Evolutionary conservation across 2,329 filamentous ascomycete species (phyloP), one percentile per base, ranked within the genome.

Genomic region (Elsinoe necatrix): DNA sequence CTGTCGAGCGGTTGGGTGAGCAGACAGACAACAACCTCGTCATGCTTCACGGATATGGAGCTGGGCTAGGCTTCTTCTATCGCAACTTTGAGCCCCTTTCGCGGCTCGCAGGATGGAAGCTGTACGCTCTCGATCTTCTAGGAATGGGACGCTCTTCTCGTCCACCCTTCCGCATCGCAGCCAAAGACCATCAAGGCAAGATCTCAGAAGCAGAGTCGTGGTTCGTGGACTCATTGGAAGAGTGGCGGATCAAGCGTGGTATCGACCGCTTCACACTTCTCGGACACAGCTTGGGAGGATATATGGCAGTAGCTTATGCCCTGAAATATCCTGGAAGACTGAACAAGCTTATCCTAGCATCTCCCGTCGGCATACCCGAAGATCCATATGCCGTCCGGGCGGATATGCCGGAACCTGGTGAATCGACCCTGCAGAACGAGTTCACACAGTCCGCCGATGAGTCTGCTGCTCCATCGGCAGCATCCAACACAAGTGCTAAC

Each of bases 31-130:
- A 97, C 66, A 93, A 89, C 42, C 77, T 98, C 14, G 92, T 98
- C 43, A 95, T 98, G 82, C 76, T 98, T 3, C 93, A 98, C 68
- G 93, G 93, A 60, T 98, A 98, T 70, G 93, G 93, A 47, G 93
- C 93, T 1, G 93, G 93, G 0, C 79, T 98, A 0, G 93, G 92
- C 20, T 97, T 98, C 73, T 98, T 95, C 77, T 98, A 96, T 78
- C 92, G 93, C 73, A 98, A 98, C 69, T 95, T 95, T 59, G 93
- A 98, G 71, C 83, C 85, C 4, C 74, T 98, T 31, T 91, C 86
- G 45, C 83, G 91, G 16, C 74, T 83, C 1, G 77, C 80, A 25
- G 90, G 91, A 25, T 95, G 93, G 84, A 91, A 89, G 66, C 74
- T 98, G 16, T 97, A 93, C 68, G 89, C 92, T 0, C 76, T 98